Evolutionary conservation across 331 rosid species (phyloP), one percentile per base, ranked within the genome.

Genomic region (Rhamnella rubrinervis): DNA sequence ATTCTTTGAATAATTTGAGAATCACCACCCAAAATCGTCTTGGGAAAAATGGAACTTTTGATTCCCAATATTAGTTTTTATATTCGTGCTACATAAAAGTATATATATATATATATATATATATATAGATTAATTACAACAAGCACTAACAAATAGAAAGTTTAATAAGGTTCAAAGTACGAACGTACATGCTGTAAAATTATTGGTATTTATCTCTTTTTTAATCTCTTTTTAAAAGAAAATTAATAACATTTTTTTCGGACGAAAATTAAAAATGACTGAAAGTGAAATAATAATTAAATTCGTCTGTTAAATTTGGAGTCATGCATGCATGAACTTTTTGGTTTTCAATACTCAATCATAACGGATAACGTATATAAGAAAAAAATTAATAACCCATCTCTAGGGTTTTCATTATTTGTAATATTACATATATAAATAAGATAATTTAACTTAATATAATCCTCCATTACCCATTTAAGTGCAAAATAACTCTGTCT

Each of bases 401-500:
- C 41, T 28, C 51, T 71, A 58, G 64, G 68, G 76, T 18, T 72
- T 57, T 71, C 57, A 60, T 71, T 71, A 62, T 71, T 60, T n/a
- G 39, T 59, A 31, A 53, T 59, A 70, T n/a, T 23, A 23, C 23
- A 23, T 23, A 63, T 20, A 57, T 19, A 59, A 49, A 56, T 35
- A 70, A 51, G 66, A 71, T 14, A 20, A 46, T 31, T 2, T 55
- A 15, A 76, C 8, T 37, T 1, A 60, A 25, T 16, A 40, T 58
- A 38, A 7, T 63, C 20, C 26, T 19, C 38, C 35, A 31, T 55
- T 19, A 55, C 26, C 59, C 40, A 56, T 25, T 28, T 73, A n/a
- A 50, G 23, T 65, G 61, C 40, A 44, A 64, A 57, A 15, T 19
- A 41, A 20, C 13, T 31, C 21, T 23, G 59, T 21, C 25, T 63